phyloP scores from a whole-genome alignment of 306 rosid species.

The Medicago lupulina region DNA sequence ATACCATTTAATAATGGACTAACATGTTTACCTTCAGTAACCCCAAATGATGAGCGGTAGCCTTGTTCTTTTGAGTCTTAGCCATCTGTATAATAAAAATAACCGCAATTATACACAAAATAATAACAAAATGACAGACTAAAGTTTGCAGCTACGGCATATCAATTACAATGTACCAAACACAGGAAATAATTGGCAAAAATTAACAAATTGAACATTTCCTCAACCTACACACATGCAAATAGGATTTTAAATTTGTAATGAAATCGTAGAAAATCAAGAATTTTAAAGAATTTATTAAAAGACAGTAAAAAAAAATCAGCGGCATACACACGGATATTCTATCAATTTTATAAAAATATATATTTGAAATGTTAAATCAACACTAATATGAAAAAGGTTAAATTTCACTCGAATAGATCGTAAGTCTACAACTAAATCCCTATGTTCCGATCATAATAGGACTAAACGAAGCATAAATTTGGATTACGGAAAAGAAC shows the following conservation, averaged over 20 bases:
- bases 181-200: background rate
- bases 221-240: background rate
- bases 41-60: conserved; percentile 98
- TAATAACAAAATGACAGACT: conserved; percentile 12
- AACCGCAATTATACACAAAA: background rate
- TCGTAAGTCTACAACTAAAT: background rate
- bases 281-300: background rate
- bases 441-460: background rate
- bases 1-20: background rate
- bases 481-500: conserved; percentile 1
- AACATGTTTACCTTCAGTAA: conserved; percentile 76
- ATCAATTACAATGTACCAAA: background rate
- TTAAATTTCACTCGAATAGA: background rate
- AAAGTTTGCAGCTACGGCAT: background rate
- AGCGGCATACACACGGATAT: background rate
- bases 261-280: background rate
- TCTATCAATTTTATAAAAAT: background rate
- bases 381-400: background rate
- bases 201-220: background rate
- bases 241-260: background rate
- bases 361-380: background rate
- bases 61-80: conserved; percentile 96
- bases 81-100: conserved; percentile 78
- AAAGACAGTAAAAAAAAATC: background rate
- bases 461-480: background rate